A percentile compares a stretch with the other conserved stretches of the same genome.
phyloP scores from a whole-genome alignment of 2,329 filamentous ascomycete species.

The Leptographium lundbergii region DNA sequence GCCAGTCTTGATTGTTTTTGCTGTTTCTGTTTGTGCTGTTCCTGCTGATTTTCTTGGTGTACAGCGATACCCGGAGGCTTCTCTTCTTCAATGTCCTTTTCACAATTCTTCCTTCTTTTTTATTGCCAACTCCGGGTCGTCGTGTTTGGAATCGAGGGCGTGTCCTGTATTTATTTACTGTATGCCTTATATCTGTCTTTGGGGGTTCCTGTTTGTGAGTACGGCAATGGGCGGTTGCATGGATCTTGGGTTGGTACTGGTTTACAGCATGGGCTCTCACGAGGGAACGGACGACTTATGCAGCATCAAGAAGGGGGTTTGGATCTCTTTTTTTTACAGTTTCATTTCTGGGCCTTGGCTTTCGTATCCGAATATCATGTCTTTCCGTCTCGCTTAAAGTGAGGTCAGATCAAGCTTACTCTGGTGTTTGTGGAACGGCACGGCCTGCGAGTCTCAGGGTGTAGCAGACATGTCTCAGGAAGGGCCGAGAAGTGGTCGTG shows the following conservation, averaged over 20 bases:
- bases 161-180: background rate
- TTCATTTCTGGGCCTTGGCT: background rate
- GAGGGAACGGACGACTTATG: background rate
- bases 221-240: background rate
- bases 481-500: background rate
- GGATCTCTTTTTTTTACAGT: background rate
- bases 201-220: background rate
- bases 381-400: background rate
- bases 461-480: background rate
- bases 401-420: background rate
- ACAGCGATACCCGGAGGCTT: background rate
- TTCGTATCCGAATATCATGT: background rate
- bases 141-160: background rate
- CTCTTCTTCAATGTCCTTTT: background rate
- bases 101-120: background rate
- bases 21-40: background rate
- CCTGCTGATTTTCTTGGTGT: background rate
- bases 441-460: background rate
- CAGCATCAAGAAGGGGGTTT: background rate
- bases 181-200: background rate
- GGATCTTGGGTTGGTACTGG: background rate
- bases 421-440: background rate
- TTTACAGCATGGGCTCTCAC: conserved; percentile 1
- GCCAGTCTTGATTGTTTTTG: background rate
- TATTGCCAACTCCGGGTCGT: background rate